These are phyloP conservation scores for Pythium phragmitis DNA, from an alignment of 352 stramenopile genomes.

Conservation along the genomic window DNA sequence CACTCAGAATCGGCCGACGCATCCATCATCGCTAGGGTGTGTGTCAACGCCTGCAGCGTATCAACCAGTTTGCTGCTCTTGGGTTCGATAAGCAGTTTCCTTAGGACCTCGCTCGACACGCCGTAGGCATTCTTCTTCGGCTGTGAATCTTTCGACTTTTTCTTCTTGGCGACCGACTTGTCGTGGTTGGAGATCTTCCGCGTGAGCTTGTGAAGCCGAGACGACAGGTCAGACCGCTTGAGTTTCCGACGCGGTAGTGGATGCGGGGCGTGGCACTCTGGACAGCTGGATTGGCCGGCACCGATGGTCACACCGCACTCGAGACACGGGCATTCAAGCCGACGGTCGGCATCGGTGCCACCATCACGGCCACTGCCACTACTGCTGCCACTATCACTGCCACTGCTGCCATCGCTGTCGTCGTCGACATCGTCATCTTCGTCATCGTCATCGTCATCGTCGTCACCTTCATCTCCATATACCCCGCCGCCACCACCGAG, in stretches of 20 bases:
- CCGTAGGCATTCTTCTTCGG: constrained; percentile 50
- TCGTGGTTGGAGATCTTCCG: constrained; percentile 29
- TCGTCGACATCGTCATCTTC: constrained; percentile 33
- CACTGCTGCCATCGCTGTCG: constrained; percentile 29
- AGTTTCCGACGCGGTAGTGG: constrained; percentile 29
- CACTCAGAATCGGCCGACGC: constrained; percentile 74
- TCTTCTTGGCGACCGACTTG: constrained; percentile 37
- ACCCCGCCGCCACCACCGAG: constrained; percentile 23
- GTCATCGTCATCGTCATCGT: constrained; percentile 23
- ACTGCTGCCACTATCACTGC: constrained; percentile 23
- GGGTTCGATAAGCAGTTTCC: constrained; percentile 50
- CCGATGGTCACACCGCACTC: constrained; percentile 28
- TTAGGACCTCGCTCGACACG: constrained; percentile 61
- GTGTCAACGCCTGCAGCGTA: constrained; percentile 74
- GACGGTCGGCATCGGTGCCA: constrained; percentile 17
- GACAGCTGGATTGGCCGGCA: constrained; percentile 30
- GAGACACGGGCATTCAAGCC: constrained; percentile 22
- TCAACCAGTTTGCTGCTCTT: constrained; percentile 53
- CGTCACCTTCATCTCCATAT: constrained; percentile 23
- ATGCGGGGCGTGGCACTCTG: constrained; percentile 36
- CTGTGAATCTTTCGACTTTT: constrained; percentile 27
- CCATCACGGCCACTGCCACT: constrained; percentile 25
- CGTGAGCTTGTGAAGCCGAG: constrained; percentile 13
- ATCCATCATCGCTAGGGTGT: constrained; percentile 85
- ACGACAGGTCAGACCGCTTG: constrained; percentile 16